Evolutionary conservation across 345 rosid species (phyloP).

Genomic region (Sonneratia alba): DNA sequence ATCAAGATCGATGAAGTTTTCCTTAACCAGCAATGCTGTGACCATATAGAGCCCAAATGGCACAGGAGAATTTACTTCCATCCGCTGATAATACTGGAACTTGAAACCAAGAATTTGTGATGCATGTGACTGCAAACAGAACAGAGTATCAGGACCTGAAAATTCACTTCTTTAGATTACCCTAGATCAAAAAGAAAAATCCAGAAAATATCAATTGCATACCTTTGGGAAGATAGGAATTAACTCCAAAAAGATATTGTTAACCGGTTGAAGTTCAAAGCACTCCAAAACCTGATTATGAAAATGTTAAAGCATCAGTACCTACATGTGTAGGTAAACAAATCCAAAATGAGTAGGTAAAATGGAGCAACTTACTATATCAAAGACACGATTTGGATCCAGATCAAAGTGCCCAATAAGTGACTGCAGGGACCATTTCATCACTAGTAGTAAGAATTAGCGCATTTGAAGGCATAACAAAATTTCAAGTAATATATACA

Average conservation of each 20-base stretch:
- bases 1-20: slow-evolving; percentile 84
- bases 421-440: slow-evolving; percentile 53
- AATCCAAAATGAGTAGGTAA: not conserved
- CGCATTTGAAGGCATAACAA: slow-evolving; percentile 4
- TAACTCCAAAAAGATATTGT: slow-evolving; percentile 54
- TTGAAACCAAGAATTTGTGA: slow-evolving; percentile 99
- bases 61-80: slow-evolving; percentile 72
- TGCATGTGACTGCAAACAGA: slow-evolving; percentile 84
- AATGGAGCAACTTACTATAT: slow-evolving; percentile 62
- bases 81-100: slow-evolving; percentile 87
- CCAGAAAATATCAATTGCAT: not conserved
- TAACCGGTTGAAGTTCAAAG: slow-evolving; percentile 83
- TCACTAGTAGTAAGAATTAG: slow-evolving; percentile 11
- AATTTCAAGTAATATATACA: not conserved
- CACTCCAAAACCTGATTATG: slow-evolving; percentile 77
- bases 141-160: slow-evolving; percentile 10
- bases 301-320: slow-evolving; percentile 11
- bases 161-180: not conserved
- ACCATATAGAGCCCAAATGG: slow-evolving; percentile 89
- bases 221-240: slow-evolving; percentile 99
- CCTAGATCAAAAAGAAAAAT: not conserved
- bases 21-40: slow-evolving; percentile 86
- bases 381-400: slow-evolving; percentile 99
- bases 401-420: slow-evolving; percentile 97
- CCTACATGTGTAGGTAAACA: not conserved